phyloP scores from a whole-genome alignment of 169 alveolate genomes.

The Plasmodium fragile region DNA sequence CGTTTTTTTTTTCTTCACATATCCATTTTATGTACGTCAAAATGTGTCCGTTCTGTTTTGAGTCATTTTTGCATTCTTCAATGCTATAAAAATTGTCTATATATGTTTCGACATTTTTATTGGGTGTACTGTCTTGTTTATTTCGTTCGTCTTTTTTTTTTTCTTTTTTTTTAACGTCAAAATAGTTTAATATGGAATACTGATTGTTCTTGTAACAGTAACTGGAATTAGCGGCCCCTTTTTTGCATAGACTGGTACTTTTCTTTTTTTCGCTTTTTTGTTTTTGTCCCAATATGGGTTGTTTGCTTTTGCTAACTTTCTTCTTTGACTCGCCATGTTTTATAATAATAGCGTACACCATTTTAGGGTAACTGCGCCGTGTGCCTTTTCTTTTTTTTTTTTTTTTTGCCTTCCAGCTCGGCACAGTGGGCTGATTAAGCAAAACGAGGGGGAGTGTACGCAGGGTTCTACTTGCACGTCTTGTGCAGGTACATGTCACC shows the following conservation, averaged over 20 bases:
- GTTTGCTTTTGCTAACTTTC: not conserved
- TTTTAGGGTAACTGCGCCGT: constrained; percentile 8
- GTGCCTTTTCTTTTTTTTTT: not conserved
- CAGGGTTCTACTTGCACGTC: not conserved
- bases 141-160: constrained; percentile 9
- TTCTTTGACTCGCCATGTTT: constrained; percentile 9
- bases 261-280: constrained; percentile 1
- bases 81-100: constrained; percentile 26
- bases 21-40: constrained; percentile 38
- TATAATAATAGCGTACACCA: constrained; percentile 64
- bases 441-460: not conserved
- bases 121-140: not conserved
- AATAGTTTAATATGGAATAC: constrained; percentile 57
- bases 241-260: not conserved
- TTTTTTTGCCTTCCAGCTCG: not conserved
- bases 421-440: not conserved
- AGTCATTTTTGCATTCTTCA: constrained; percentile 5
- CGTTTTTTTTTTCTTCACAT: constrained; percentile 14
- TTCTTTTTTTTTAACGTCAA: constrained; percentile 28
- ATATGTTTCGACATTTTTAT: not conserved
- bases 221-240: not conserved
- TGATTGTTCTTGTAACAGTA: constrained; percentile 16
- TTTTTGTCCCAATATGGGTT: not conserved
- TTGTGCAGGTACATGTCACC: not conserved
- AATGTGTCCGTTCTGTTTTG: constrained; percentile 18